Evolutionary conservation across 208 protist species (phyloP).

Genomic region (Borovskyia barvae): DNA sequence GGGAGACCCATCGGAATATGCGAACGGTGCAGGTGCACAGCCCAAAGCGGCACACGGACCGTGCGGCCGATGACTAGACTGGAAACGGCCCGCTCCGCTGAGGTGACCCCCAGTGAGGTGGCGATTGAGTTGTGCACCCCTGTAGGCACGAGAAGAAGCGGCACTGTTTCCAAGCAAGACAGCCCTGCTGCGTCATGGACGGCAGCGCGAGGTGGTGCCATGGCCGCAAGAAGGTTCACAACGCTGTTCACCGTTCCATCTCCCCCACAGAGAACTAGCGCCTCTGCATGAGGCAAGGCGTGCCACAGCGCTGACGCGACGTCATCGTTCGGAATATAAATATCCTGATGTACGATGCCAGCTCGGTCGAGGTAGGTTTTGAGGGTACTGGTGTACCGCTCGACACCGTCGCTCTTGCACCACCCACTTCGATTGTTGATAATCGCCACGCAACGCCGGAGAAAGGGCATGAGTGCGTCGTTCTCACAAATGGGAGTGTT

Average conservation of each 20-base stretch:
- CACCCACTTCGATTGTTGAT: conserved; percentile 78
- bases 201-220: background rate
- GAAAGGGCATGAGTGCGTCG: conserved; percentile 13
- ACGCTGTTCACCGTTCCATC: conserved; percentile 79
- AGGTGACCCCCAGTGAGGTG: conserved; percentile 57
- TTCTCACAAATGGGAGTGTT: background rate
- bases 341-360: conserved; percentile 67
- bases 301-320: conserved; percentile 13
- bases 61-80: conserved; percentile 54
- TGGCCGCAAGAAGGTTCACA: conserved; percentile 49
- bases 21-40: conserved; percentile 40
- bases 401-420: conserved; percentile 31
- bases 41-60: conserved; percentile 66
- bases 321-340: conserved; percentile 38
- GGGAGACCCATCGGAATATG: background rate
- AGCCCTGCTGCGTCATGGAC: background rate
- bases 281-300: conserved; percentile 26
- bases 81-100: conserved; percentile 62
- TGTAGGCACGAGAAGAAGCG: conserved; percentile 67
- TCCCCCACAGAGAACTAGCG: conserved; percentile 63
- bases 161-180: conserved; percentile 16
- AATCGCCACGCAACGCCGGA: conserved; percentile 52
- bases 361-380: conserved; percentile 63
- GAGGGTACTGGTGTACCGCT: conserved; percentile 51
- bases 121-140: conserved; percentile 82